Evolutionary conservation across 345 rosid species (phyloP).

Genomic region (Eucalyptus regnans): DNA sequence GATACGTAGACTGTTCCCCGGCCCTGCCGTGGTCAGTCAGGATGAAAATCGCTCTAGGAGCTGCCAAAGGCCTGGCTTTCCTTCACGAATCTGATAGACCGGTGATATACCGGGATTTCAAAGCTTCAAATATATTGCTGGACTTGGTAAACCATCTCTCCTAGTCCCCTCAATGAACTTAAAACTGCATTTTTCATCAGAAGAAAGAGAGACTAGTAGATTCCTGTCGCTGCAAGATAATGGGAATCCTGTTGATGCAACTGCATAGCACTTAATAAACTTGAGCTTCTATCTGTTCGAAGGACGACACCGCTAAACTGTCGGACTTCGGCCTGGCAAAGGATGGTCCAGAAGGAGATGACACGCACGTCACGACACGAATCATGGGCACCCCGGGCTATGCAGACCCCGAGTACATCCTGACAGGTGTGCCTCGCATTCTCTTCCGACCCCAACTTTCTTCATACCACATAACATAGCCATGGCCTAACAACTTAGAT

Average conservation of each 20-base stretch:
- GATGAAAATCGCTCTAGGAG: conserved; percentile 73
- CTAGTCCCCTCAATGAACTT: neutral
- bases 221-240: neutral
- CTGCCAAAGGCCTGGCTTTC: conserved; percentile 75
- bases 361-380: conserved; percentile 31
- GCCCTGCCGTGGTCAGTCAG: conserved; percentile 59
- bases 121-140: conserved; percentile 61
- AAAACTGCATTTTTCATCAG: neutral
- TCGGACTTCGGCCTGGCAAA: conserved; percentile 54
- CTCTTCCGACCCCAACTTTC: neutral
- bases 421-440: conserved; percentile 23
- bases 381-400: conserved; percentile 59
- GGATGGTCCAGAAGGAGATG: conserved; percentile 52
- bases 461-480: neutral
- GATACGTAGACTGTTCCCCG: neutral
- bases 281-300: neutral
- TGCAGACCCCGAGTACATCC: conserved; percentile 52
- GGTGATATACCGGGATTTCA: conserved; percentile 69
- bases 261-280: neutral
- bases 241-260: neutral
- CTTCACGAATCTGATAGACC: conserved; percentile 68
- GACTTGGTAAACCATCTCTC: conserved; percentile 36
- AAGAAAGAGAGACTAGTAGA: neutral
- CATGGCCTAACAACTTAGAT: neutral
- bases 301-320: conserved; percentile 44